Percentiles rank a stretch among this genome's conserved stretches.
These are phyloP conservation scores for Byssothecium circinans DNA, from an alignment of 2,329 filamentous ascomycete species.

Conservation along the genomic window DNA sequence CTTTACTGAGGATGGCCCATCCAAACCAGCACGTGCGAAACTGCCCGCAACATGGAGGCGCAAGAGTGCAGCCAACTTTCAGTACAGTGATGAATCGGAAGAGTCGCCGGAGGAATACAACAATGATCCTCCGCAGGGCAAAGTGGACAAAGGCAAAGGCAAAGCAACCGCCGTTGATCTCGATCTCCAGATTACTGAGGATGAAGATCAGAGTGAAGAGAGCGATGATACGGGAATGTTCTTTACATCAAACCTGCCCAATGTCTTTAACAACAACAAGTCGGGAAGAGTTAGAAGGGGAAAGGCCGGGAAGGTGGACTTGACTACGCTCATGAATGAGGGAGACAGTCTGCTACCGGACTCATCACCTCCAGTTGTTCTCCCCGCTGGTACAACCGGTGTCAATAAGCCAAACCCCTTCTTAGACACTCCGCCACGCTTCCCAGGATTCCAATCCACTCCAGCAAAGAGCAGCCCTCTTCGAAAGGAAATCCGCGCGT, in stretches of 20 bases:
- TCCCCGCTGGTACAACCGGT: constrained; percentile 19
- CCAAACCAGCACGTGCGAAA: constrained; percentile 43
- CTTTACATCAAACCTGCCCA: constrained; percentile 38
- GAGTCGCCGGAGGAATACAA: constrained; percentile 17
- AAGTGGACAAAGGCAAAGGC: constrained; percentile 19
- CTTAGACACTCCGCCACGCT: constrained; percentile 34
- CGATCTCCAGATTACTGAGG: constrained; percentile 10
- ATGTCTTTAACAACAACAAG: too few species aligned
- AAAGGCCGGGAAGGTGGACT: constrained; percentile 31
- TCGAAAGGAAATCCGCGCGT: constrained; percentile 30
- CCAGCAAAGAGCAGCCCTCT: constrained; percentile 41
- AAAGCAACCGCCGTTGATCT: constrained; percentile 13
- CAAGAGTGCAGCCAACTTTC: constrained; percentile 41
- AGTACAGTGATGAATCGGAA: constrained; percentile 44
- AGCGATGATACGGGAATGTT: constrained; percentile 44
- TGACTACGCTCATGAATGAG: constrained; percentile 35
- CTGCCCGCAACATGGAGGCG: constrained; percentile 48
- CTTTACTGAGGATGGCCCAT: constrained; percentile 32
- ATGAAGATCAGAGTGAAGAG: constrained; percentile 26
- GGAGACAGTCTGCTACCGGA: constrained; percentile 37
- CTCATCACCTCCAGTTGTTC: constrained; percentile 27
- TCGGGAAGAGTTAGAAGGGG: constrained; percentile 26
- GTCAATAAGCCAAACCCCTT: constrained; percentile 31
- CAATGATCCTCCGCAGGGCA: not conserved
- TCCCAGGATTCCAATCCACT: constrained; percentile 27